Evolutionary conservation across 345 rosid species (phyloP).

Genomic region (Zanthoxylum bungeanum): DNA sequence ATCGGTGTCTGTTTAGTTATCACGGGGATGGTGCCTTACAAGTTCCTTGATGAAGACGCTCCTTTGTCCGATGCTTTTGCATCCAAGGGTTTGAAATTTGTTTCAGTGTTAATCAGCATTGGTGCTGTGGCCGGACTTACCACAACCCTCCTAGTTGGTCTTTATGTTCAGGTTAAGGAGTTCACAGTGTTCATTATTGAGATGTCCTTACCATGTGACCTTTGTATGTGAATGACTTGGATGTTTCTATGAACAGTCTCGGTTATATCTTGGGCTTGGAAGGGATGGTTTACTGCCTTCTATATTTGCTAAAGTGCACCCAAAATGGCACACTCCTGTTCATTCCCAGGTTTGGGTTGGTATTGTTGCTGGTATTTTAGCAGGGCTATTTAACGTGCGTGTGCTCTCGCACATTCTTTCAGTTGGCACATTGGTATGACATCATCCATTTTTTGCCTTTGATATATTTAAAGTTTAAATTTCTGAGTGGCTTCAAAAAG

Average conservation of each 20-base stretch:
- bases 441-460: neutral
- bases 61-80: conserved; percentile 83
- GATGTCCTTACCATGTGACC: conserved; percentile 7
- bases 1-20: conserved; percentile 85
- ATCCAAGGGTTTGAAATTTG: conserved; percentile 81
- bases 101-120: conserved; percentile 72
- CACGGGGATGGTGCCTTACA: conserved; percentile 95
- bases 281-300: conserved; percentile 94
- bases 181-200: conserved; percentile 8
- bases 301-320: conserved; percentile 83
- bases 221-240: conserved; percentile 15
- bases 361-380: conserved; percentile 67
- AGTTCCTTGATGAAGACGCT: conserved; percentile 80
- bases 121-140: conserved; percentile 99
- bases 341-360: conserved; percentile 98
- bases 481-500: neutral
- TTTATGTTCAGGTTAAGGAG: conserved; percentile 85
- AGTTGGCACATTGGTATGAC: conserved; percentile 86
- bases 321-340: conserved; percentile 72
- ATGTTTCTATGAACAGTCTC: conserved; percentile 61
- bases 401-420: conserved; percentile 93
- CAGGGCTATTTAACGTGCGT: conserved; percentile 77
- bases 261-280: conserved; percentile 88
- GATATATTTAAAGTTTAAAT: neutral
- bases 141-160: conserved; percentile 89